Conservation (phyloP, 176 grass and related monocot genomes). For the Raddia guianensis region DNA sequence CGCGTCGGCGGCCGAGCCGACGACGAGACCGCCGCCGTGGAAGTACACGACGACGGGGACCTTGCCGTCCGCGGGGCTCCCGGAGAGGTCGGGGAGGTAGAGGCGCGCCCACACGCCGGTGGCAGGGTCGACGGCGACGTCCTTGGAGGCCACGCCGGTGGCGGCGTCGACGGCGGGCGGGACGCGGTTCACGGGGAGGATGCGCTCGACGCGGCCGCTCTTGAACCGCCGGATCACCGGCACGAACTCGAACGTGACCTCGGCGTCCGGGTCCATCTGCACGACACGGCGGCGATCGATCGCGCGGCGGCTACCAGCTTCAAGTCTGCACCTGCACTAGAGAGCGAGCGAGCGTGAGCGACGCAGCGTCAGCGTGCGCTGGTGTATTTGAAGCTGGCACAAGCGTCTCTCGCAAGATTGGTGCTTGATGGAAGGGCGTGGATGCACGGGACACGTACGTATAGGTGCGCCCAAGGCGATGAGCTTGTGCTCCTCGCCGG, state of each 20-base stretch:
- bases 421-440: not conserved
- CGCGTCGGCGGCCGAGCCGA: slow-evolving; percentile 43
- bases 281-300: not conserved
- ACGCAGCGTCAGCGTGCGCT: not conserved
- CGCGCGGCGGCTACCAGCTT: not conserved
- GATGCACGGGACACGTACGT: not conserved
- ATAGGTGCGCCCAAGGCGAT: not conserved
- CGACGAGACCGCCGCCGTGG: slow-evolving; percentile 57
- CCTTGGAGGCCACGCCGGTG: slow-evolving; percentile 51
- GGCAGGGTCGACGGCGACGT: slow-evolving; percentile 48
- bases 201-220: slow-evolving; percentile 62
- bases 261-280: slow-evolving; percentile 54
- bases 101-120: slow-evolving; percentile 57
- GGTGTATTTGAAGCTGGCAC: not conserved
- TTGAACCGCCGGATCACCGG: slow-evolving; percentile 53
- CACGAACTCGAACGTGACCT: slow-evolving; percentile 59
- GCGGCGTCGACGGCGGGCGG: slow-evolving; percentile 51
- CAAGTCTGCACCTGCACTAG: not conserved
- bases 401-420: not conserved
- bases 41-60: slow-evolving; percentile 55
- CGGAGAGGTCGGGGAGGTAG: slow-evolving; percentile 48
- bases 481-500: not conserved
- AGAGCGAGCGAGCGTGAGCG: not conserved
- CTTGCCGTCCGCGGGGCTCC: not conserved
- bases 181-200: not conserved